These are phyloP conservation scores for Eutypella sp. DNA, from an alignment of 2,329 filamentous ascomycete species.

Conservation along the genomic window DNA sequence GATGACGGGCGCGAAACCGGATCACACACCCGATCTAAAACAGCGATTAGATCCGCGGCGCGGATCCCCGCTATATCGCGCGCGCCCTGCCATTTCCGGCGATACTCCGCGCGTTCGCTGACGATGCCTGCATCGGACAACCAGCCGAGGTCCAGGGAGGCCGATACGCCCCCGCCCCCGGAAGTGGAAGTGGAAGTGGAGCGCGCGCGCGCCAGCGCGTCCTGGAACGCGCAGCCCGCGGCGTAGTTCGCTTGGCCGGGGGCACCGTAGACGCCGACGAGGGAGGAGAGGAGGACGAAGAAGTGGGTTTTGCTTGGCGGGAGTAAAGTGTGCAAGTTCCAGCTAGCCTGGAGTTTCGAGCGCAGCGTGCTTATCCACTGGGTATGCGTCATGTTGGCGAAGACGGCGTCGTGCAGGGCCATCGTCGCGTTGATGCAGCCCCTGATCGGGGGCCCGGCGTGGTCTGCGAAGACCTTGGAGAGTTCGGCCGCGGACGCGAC, in stretches of 20 bases:
- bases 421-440: not conserved
- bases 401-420: not conserved
- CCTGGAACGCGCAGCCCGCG: slow-evolving; percentile 10
- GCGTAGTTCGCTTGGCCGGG: slow-evolving; percentile 2
- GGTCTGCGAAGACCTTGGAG: not conserved
- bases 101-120: no score
- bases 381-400: slow-evolving; percentile 3
- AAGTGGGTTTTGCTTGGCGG: not conserved
- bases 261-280: not conserved
- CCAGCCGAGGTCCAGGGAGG: no score
- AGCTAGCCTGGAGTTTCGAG: not conserved
- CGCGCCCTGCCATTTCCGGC: no score
- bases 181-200: no score
- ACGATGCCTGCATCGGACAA: no score
- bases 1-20: no score
- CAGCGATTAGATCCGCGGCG: no score
- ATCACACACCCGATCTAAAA: no score
- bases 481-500: not conserved
- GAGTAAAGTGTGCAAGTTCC: not conserved
- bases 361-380: not conserved
- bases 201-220: slow-evolving; percentile 9
- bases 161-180: no score
- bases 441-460: not conserved
- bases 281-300: not conserved
- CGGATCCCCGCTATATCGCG: no score